Conservation (phyloP, 371 early-diverging fungal genomes). For the Mortierella sp. region DNA sequence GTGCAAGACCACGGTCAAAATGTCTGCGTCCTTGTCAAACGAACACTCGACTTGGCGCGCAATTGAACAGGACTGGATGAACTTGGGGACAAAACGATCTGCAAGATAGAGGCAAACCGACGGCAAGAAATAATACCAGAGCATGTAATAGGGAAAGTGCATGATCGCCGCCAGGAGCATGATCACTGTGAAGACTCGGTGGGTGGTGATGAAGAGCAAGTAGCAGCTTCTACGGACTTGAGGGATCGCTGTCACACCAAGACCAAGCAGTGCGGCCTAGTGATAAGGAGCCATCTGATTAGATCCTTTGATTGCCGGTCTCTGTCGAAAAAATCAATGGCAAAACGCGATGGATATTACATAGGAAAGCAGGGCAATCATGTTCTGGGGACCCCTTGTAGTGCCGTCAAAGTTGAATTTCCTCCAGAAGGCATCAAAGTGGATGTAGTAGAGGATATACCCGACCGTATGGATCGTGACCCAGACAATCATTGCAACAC, state of each 20-base stretch:
- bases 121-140: constrained; percentile 49
- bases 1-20: constrained; percentile 26
- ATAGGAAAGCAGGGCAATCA: constrained; percentile 35
- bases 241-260: constrained; percentile 24
- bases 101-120: constrained; percentile 41
- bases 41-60: constrained; percentile 32
- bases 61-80: constrained; percentile 35
- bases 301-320: too few relatives aligned
- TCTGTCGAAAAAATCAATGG: too few relatives aligned
- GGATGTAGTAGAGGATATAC: constrained; percentile 35
- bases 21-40: constrained; percentile 39
- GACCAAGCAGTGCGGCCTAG: constrained; percentile 15
- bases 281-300: too few relatives aligned
- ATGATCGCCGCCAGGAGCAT: constrained; percentile 28
- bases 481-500: constrained; percentile 33
- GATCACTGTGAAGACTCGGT: constrained; percentile 30
- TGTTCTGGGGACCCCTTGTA: constrained; percentile 41
- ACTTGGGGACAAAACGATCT: constrained; percentile 43
- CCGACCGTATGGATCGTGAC: constrained; percentile 26
- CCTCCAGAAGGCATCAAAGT: constrained; percentile 28
- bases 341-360: too few relatives aligned
- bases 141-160: constrained; percentile 43
- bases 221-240: constrained; percentile 27
- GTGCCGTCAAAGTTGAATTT: constrained; percentile 44
- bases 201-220: constrained; percentile 25